Percentiles rank a stretch among this genome's conserved stretches.
phyloP scores from a whole-genome alignment of 306 rosid genomes.

The peach (Prunus persica) region DNA sequence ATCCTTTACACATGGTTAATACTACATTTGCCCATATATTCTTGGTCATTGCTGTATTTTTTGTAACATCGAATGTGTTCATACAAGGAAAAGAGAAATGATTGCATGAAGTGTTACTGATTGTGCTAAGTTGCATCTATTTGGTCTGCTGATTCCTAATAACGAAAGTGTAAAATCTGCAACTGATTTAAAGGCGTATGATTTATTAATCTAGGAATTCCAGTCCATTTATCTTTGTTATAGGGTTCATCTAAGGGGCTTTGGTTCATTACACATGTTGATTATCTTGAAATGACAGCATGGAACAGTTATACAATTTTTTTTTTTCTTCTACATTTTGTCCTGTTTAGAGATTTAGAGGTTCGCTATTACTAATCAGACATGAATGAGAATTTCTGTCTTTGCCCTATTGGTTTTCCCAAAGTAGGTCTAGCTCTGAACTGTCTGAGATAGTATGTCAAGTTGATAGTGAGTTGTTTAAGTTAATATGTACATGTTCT shows the following conservation, averaged over 20 bases:
- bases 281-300: background rate
- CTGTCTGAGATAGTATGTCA: background rate
- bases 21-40: background rate
- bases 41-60: background rate
- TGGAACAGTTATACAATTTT: background rate
- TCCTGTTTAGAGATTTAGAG: background rate
- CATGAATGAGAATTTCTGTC: background rate
- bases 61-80: background rate
- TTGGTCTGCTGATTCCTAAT: background rate
- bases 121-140: background rate
- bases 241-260: background rate
- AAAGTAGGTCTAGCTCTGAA: background rate
- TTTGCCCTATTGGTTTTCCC: background rate
- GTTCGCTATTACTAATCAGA: background rate
- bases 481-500: background rate
- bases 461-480: background rate
- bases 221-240: background rate
- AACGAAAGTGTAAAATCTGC: background rate
- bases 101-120: background rate
- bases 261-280: background rate
- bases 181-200: background rate
- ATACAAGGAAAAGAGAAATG: background rate
- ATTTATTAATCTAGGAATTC: background rate
- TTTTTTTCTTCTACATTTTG: background rate
- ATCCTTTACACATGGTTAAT: constrained; percentile 83